phyloP scores from a whole-genome alignment of 2,329 filamentous ascomycete genomes.

The Fusarium oligoseptatum region DNA sequence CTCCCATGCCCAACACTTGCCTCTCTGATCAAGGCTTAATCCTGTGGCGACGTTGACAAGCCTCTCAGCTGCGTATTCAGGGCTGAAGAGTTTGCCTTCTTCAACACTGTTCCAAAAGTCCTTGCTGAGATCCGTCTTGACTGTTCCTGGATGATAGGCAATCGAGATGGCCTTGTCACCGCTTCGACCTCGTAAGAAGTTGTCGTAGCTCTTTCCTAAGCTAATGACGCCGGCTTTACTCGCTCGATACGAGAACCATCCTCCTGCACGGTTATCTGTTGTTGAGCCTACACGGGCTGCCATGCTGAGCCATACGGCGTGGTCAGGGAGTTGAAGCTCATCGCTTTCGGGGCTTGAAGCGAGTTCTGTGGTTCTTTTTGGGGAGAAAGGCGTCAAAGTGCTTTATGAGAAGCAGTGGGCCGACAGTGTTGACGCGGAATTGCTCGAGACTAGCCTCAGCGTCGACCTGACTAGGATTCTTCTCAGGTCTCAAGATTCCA shows the following conservation, averaged over 20 bases:
- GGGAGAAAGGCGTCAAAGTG: conserved; percentile 80
- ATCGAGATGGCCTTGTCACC: conserved; percentile 76
- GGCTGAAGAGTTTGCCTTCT: conserved; percentile 73
- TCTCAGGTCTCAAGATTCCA: conserved; percentile 80
- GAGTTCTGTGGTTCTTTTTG: conserved; percentile 61
- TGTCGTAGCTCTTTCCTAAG: conserved; percentile 78
- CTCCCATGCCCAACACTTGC: conserved; percentile 78
- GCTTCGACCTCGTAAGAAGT: conserved; percentile 69
- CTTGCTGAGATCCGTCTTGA: conserved; percentile 79
- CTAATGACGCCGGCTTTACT: conserved; percentile 82
- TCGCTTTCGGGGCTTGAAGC: conserved; percentile 38
- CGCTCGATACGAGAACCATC: conserved; percentile 86
- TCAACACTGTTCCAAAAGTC: conserved; percentile 78
- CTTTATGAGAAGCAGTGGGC: conserved; percentile 82
- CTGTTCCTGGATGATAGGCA: conserved; percentile 83
- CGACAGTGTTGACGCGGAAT: conserved; percentile 80
- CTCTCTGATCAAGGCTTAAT: conserved; percentile 65
- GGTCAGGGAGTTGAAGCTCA: conserved; percentile 56
- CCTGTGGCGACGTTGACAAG: conserved; percentile 71
- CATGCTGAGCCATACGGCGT: conserved; percentile 80
- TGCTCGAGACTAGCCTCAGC: conserved; percentile 72
- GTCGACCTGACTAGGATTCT: conserved; percentile 74
- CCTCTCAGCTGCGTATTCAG: conserved; percentile 74
- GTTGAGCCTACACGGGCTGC: conserved; percentile 83
- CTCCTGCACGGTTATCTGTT: conserved; percentile 78